A percentile compares a stretch with the other conserved stretches of the same genome.
These are phyloP conservation scores for Colletotrichum spinosum DNA, from an alignment of 2,329 filamentous ascomycete species.

Conservation along the genomic window DNA sequence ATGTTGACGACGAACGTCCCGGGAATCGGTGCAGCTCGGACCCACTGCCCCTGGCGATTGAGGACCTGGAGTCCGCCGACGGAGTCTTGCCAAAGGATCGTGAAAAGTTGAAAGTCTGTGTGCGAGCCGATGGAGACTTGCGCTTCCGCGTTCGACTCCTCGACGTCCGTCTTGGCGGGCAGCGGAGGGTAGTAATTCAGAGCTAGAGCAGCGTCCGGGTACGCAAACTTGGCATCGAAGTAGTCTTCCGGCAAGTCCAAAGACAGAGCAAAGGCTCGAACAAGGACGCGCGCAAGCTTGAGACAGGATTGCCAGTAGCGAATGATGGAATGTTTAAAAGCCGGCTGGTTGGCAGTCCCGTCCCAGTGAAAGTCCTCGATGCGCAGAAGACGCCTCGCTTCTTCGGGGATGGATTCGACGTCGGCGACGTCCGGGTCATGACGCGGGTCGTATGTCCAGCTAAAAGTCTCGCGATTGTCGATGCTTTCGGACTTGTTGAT, in stretches of 20 bases:
- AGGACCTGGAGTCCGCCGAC: constrained; percentile 57
- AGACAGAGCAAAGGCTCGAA: constrained; percentile 65
- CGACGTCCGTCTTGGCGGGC: background rate
- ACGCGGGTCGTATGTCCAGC: constrained; percentile 63
- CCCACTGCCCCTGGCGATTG: constrained; percentile 53
- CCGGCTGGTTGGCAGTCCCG: constrained; percentile 58
- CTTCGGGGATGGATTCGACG: constrained; percentile 54
- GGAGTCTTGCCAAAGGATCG: constrained; percentile 57
- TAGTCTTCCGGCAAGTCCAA: constrained; percentile 64
- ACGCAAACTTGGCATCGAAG: constrained; percentile 65
- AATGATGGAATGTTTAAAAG: constrained; percentile 59
- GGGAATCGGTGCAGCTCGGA: constrained; percentile 53
- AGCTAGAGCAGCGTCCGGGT: constrained; percentile 59
- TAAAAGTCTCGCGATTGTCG: constrained; percentile 64
- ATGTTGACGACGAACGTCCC: constrained; percentile 64
- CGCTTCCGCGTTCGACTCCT: constrained; percentile 8
- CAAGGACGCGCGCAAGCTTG: constrained; percentile 61
- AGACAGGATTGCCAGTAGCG: constrained; percentile 62
- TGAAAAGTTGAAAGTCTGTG: constrained; percentile 66
- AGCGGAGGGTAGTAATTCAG: constrained; percentile 54
- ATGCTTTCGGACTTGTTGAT: constrained; percentile 62
- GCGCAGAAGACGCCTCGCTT: constrained; percentile 55
- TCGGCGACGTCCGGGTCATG: constrained; percentile 60
- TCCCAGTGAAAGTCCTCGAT: constrained; percentile 66
- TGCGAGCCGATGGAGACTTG: constrained; percentile 60